These are phyloP conservation scores for Spiromastix sp. DNA, from an alignment of 2,329 filamentous ascomycete species.

Conservation along the genomic window DNA sequence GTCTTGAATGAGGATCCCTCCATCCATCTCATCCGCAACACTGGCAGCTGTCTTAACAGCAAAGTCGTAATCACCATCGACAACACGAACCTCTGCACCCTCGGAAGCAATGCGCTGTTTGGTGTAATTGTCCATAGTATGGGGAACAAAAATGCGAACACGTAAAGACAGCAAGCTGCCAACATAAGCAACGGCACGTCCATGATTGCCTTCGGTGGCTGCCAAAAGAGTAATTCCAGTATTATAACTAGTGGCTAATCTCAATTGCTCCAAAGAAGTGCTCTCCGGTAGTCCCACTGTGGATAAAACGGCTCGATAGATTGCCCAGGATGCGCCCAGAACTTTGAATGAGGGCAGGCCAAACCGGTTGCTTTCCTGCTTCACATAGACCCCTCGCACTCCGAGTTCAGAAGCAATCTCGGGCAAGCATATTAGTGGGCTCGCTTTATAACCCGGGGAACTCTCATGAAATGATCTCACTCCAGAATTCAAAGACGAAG, in stretches of 20 bases:
- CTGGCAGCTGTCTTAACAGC: constrained; percentile 43
- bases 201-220: constrained; percentile 68
- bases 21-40: constrained; percentile 24
- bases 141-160: constrained; percentile 53
- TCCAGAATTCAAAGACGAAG: background rate
- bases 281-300: constrained; percentile 35
- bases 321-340: constrained; percentile 66
- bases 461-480: constrained; percentile 44
- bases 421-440: constrained; percentile 44
- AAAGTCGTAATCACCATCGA: constrained; percentile 54
- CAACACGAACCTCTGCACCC: constrained; percentile 48
- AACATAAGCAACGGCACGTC: constrained; percentile 62
- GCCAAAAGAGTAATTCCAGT: constrained; percentile 43
- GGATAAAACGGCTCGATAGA: constrained; percentile 46
- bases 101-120: constrained; percentile 48
- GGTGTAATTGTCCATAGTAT: constrained; percentile 45
- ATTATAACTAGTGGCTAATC: constrained; percentile 18
- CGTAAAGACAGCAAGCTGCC: constrained; percentile 47
- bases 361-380: constrained; percentile 60
- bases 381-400: constrained; percentile 51
- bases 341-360: constrained; percentile 71
- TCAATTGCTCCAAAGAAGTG: constrained; percentile 36
- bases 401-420: constrained; percentile 48
- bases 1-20: constrained; percentile 56
- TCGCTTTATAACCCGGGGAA: constrained; percentile 48